phyloP scores from a whole-genome alignment of 306 rosid genomes.

The Vachellia collinsii region DNA sequence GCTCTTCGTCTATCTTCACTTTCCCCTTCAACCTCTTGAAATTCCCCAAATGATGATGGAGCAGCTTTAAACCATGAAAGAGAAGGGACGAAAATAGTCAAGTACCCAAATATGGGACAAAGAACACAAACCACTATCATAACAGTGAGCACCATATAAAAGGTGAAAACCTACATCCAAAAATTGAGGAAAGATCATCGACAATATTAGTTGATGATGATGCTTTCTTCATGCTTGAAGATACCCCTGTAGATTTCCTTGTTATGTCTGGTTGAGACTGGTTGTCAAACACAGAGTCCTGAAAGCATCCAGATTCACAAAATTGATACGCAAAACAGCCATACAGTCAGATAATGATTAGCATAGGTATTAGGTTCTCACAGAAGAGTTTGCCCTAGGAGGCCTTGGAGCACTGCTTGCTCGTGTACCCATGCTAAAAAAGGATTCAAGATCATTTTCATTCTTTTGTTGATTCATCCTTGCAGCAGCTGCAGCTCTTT shows the following conservation, averaged over 20 bases:
- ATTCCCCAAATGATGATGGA: conserved; percentile 76
- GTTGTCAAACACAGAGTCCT: conserved; percentile 62
- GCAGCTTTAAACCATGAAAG: conserved; percentile 58
- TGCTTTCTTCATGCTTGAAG: conserved; percentile 74
- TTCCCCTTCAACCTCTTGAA: conserved; percentile 94
- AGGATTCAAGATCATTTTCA: conserved; percentile 83
- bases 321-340: conserved; percentile 32
- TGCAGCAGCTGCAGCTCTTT: conserved; percentile 78
- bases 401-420: conserved; percentile 94
- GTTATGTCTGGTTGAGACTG: conserved; percentile 72
- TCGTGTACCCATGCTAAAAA: conserved; percentile 70
- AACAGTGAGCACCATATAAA: conserved; percentile 26
- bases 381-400: conserved; percentile 74
- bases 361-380: conserved; percentile 46
- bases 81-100: conserved; percentile 24
- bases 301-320: conserved; percentile 40
- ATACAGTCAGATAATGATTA: conserved; percentile 27
- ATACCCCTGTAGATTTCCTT: conserved; percentile 56
- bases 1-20: conserved; percentile 93
- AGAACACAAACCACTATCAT: conserved; percentile 21
- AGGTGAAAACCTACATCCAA: conserved; percentile 68
- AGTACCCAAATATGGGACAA: conserved; percentile 32
- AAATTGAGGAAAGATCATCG: conserved; percentile 92
- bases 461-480: conserved; percentile 78
- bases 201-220: conserved; percentile 78